Evolutionary conservation across 257 asterid species (phyloP).

Genomic region (Solanum chilense): DNA sequence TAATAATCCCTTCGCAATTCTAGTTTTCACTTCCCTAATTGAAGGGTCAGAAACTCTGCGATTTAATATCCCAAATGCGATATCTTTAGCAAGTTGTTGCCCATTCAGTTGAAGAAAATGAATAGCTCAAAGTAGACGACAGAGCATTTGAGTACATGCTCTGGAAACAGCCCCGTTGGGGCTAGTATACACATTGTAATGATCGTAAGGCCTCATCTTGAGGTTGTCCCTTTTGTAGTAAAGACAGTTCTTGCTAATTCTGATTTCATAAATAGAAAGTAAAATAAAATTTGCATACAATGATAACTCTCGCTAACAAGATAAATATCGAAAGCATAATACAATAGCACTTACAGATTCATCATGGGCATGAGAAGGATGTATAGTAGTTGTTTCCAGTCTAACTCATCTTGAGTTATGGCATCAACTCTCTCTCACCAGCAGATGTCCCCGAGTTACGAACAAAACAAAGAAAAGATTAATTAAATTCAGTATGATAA

Average conservation of each 20-base stretch:
- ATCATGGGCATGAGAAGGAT: slow-evolving; percentile 77
- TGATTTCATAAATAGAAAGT: slow-evolving; percentile 52
- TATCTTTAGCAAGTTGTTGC: slow-evolving; percentile 44
- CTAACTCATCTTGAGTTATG: slow-evolving; percentile 55
- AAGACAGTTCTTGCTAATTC: slow-evolving; percentile 65
- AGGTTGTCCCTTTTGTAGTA: slow-evolving; percentile 67
- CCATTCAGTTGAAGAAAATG: slow-evolving; percentile 65
- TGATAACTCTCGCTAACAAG: no score
- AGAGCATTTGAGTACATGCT: slow-evolving; percentile 73
- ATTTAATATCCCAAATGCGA: slow-evolving; percentile 38
- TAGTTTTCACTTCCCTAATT: slow-evolving; percentile 29
- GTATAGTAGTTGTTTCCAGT: slow-evolving; percentile 51
- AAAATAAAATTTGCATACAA: no score
- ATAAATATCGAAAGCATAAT: neutral
- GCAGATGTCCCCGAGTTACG: slow-evolving; percentile 75
- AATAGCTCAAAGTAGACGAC: slow-evolving; percentile 67
- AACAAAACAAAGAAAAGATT: neutral
- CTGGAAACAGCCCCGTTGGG: slow-evolving; percentile 68
- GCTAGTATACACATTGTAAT: slow-evolving; percentile 55
- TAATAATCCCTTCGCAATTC: slow-evolving; percentile 54
- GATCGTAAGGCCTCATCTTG: slow-evolving; percentile 58
- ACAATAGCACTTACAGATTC: slow-evolving; percentile 42
- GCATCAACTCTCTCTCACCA: slow-evolving; percentile 81
- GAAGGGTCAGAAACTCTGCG: slow-evolving; percentile 30
- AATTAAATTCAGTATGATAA: neutral